phyloP scores from a whole-genome alignment of 768 basidiomycete genomes.

The Trametes cingulata region DNA sequence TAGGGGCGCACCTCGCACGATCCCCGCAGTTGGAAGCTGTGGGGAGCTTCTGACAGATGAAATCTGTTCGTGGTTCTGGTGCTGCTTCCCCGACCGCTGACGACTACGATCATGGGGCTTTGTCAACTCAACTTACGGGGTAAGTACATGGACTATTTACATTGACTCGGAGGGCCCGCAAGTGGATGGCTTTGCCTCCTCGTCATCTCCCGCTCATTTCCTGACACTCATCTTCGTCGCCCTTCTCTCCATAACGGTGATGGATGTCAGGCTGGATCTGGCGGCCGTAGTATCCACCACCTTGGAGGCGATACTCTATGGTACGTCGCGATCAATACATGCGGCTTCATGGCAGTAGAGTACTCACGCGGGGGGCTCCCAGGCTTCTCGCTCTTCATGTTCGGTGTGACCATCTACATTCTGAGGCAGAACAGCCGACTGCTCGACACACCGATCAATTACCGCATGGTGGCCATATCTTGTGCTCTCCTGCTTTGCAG shows the following conservation, averaged over 20 bases:
- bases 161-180: too few species aligned
- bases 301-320: conserved; percentile 32
- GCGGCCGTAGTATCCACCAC: conserved; percentile 28
- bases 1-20: too few species aligned
- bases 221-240: neutral
- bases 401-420: conserved; percentile 32
- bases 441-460: neutral
- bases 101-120: too few species aligned
- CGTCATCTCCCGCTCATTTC: neutral
- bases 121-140: too few species aligned
- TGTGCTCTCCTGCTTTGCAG: conserved; percentile 33
- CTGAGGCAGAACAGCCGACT: conserved; percentile 12
- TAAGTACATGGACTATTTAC: too few species aligned
- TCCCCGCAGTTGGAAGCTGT: too few species aligned
- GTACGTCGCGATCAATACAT: conserved; percentile 8
- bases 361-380: neutral
- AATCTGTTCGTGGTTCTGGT: too few species aligned
- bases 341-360: too few species aligned
- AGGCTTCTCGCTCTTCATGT: conserved; percentile 42
- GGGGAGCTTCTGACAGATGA: too few species aligned
- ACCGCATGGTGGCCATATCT: conserved; percentile 22
- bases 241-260: neutral
- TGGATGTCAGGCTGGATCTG: conserved; percentile 21
- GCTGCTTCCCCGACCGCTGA: too few species aligned
- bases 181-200: neutral